A percentile compares a stretch with the other conserved stretches of the same genome.
Conservation (phyloP, 495 filamentous ascomycete genomes). For the Trichoderma gamsii region DNA sequence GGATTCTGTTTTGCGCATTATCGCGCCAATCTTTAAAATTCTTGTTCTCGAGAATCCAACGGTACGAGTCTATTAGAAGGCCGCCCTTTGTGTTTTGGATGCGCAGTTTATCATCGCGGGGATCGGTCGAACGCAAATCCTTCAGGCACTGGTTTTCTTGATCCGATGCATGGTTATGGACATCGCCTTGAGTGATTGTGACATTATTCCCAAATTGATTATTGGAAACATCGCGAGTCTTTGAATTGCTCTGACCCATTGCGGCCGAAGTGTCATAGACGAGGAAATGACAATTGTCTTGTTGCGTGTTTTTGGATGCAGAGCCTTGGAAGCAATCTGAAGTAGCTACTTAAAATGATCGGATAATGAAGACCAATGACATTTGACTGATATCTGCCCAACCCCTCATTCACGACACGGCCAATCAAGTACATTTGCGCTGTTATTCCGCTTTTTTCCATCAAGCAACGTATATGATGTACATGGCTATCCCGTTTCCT, state of each 20-base stretch:
- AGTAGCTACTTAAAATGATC: too few relatives aligned
- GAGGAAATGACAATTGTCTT: too few relatives aligned
- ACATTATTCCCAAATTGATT: background rate
- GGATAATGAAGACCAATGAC: too few relatives aligned
- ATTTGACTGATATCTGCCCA: too few relatives aligned
- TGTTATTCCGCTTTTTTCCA: too few relatives aligned
- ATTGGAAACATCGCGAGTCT: conserved; percentile 13
- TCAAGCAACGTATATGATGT: too few relatives aligned
- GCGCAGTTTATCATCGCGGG: background rate
- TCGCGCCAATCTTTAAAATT: conserved; percentile 32
- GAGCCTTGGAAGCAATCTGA: too few relatives aligned
- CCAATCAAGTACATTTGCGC: too few relatives aligned
- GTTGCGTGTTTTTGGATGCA: too few relatives aligned
- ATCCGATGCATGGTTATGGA: background rate
- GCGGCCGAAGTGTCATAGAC: too few relatives aligned
- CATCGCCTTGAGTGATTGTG: background rate
- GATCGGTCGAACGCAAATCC: background rate
- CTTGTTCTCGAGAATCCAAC: conserved; percentile 37
- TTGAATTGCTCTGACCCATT: conserved; percentile 19
- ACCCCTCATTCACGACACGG: too few relatives aligned
- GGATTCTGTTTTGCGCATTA: conserved; percentile 26
- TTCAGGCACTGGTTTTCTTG: background rate
- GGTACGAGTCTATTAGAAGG: conserved; percentile 36
- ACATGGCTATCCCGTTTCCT: too few relatives aligned
- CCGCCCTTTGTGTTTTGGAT: conserved; percentile 17